phyloP scores from a whole-genome alignment of 352 stramenopile genomes.

The Paralagenidium karlingii region DNA sequence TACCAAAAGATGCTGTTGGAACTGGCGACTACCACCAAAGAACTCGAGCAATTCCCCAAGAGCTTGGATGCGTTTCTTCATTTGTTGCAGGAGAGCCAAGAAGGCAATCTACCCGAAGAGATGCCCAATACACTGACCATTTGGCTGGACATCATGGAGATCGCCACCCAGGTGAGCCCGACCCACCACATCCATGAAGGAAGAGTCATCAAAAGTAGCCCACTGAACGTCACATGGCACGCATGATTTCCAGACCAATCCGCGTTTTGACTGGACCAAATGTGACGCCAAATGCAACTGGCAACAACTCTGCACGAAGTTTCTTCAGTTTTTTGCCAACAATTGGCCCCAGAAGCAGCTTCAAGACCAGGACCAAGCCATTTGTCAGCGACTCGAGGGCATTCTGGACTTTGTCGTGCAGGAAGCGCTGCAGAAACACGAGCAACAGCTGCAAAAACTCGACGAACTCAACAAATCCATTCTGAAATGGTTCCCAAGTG shows the following conservation, averaged over 20 bases:
- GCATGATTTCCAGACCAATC: too few relatives aligned
- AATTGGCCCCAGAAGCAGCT: conserved; percentile 13
- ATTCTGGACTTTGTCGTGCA: too few relatives aligned
- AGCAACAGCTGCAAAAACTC: conserved; percentile 18
- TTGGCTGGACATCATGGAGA: conserved; percentile 64
- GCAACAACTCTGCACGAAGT: conserved; percentile 1
- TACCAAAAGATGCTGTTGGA: conserved; percentile 74
- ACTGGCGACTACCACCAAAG: conserved; percentile 31
- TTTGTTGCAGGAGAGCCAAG: too few relatives aligned
- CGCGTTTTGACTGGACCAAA: too few relatives aligned
- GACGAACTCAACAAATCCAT: conserved; percentile 34
- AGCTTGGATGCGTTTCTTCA: conserved; percentile 2
- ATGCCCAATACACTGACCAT: conserved; percentile 34
- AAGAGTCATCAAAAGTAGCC: background rate
- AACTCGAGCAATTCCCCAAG: conserved; percentile 38
- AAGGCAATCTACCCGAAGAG: conserved; percentile 60
- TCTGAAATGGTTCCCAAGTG: conserved; percentile 36
- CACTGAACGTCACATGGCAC: background rate
- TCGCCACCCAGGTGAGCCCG: conserved; percentile 35
- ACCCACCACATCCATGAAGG: background rate
- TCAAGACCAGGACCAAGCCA: too few relatives aligned
- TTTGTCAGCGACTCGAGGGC: too few relatives aligned
- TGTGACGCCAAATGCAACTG: too few relatives aligned
- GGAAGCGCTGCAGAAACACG: conserved; percentile 27
- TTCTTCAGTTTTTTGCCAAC: conserved; percentile 16